A percentile compares a stretch with the other conserved stretches of the same genome.
These are phyloP conservation scores for Meyerozyma athensensis DNA, from an alignment of 1,139 yeast species.

Conservation along the genomic window DNA sequence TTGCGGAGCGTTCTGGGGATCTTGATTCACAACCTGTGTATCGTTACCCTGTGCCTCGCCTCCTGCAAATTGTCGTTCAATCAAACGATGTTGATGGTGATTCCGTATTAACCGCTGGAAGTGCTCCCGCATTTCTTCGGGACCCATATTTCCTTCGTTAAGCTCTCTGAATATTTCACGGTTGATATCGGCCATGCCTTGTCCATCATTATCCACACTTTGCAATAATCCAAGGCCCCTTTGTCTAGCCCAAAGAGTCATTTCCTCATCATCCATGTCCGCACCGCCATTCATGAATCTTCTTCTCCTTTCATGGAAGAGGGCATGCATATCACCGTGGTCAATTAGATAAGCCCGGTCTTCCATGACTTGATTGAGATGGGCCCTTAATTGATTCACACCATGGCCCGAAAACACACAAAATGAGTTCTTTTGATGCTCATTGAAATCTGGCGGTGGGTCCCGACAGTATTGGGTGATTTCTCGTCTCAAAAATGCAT, in stretches of 20 bases:
- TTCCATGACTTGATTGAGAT: slow-evolving; percentile 46
- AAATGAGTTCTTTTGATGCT: slow-evolving; percentile 77
- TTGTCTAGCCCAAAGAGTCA: slow-evolving; percentile 30
- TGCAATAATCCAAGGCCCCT: slow-evolving; percentile 31
- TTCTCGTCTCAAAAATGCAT: slow-evolving; percentile 81
- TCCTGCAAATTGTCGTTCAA: slow-evolving; percentile 12
- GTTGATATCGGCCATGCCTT: slow-evolving; percentile 28
- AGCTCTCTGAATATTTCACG: slow-evolving; percentile 33
- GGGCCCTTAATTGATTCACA: slow-evolving; percentile 65
- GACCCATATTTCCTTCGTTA: slow-evolving; percentile 30
- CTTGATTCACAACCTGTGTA: slow-evolving; percentile 7
- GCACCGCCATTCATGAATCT: slow-evolving; percentile 21
- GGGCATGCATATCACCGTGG: slow-evolving; percentile 34
- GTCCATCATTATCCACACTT: slow-evolving; percentile 10
- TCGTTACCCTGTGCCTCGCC: neutral
- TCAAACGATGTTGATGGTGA: slow-evolving; percentile 24
- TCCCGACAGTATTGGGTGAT: slow-evolving; percentile 84
- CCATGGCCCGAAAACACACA: slow-evolving; percentile 95
- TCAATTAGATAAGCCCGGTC: slow-evolving; percentile 39
- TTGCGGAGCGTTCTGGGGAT: slow-evolving; percentile 36
- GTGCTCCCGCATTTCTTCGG: slow-evolving; percentile 38
- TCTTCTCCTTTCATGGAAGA: slow-evolving; percentile 31
- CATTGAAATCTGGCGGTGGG: slow-evolving; percentile 93
- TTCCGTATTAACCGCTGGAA: slow-evolving; percentile 30
- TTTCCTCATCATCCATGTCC: slow-evolving; percentile 21